These are phyloP conservation scores for Saccharomycopsis schoenii DNA, from an alignment of 805 yeast genomes.

Conservation along the genomic window DNA sequence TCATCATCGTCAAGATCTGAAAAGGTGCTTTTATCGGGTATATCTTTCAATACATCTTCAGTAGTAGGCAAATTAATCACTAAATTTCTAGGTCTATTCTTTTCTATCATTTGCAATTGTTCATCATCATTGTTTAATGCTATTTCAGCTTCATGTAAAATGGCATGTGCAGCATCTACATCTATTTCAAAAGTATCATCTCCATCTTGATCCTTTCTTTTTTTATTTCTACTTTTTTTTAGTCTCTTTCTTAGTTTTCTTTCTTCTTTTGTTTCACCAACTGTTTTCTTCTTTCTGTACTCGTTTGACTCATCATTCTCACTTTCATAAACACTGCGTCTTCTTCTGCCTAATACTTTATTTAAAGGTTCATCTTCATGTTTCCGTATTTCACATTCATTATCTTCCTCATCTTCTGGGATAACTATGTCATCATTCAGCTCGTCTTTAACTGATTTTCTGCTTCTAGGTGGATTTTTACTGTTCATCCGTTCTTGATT, in stretches of 20 bases:
- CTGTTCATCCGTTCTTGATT: conserved; percentile 3
- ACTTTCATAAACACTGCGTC: conserved; percentile 23
- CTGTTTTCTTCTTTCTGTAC: not conserved
- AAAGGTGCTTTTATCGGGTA: conserved; percentile 52
- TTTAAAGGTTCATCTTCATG: not conserved
- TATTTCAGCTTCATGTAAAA: not conserved
- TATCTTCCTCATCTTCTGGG: conserved; percentile 14
- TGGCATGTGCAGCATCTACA: not conserved
- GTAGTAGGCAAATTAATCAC: conserved; percentile 47
- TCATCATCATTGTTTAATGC: not conserved
- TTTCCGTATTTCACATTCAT: conserved; percentile 16
- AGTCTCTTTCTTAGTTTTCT: not conserved
- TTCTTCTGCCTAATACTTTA: not conserved
- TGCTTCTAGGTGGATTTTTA: not conserved
- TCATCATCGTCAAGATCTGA: conserved; percentile 84
- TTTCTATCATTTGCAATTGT: conserved; percentile 27
- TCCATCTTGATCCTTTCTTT: not conserved
- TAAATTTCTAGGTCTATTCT: conserved; percentile 45
- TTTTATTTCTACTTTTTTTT: not conserved
- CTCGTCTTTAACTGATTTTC: not conserved
- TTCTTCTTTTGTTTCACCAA: not conserved
- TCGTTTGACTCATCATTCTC: conserved; percentile 24
- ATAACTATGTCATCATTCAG: conserved; percentile 6
- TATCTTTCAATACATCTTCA: conserved; percentile 37
- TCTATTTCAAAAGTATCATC: not conserved